Percentiles rank a stretch among this genome's conserved stretches.
Evolutionary conservation across 768 basidiomycete species (phyloP).

Genomic region (Punctularia strigosozonata): DNA sequence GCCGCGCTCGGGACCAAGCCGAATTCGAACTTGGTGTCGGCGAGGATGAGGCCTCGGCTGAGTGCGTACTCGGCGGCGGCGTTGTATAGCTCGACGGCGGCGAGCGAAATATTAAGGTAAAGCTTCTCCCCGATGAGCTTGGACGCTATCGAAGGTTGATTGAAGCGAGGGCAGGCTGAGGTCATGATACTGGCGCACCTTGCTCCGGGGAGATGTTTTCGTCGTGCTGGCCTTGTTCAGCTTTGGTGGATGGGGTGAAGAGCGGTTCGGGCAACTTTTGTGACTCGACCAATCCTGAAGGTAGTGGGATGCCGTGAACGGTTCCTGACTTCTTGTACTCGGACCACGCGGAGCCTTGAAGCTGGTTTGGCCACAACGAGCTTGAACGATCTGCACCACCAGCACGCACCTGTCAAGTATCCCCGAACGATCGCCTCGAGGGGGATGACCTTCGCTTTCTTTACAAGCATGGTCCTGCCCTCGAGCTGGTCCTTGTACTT

Average conservation of each 20-base stretch:
- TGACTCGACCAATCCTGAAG: slow-evolving; percentile 72
- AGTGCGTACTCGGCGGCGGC: slow-evolving; percentile 66
- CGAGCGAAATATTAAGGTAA: slow-evolving; percentile 44
- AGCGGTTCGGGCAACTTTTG: slow-evolving; percentile 71
- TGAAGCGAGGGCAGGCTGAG: not conserved
- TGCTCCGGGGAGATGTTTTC: slow-evolving; percentile 97
- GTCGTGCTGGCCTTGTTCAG: slow-evolving; percentile 87
- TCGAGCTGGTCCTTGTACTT: slow-evolving; percentile 68
- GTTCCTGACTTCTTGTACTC: slow-evolving; percentile 87
- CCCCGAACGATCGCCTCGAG: slow-evolving; percentile 95
- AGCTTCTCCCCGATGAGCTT: slow-evolving; percentile 56
- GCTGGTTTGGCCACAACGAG: not conserved
- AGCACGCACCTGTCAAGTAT: slow-evolving; percentile 76
- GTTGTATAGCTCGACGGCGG: slow-evolving; percentile 55
- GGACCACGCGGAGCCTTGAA: slow-evolving; percentile 83
- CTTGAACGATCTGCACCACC: not conserved
- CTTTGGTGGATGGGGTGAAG: slow-evolving; percentile 97
- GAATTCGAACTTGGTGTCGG: slow-evolving; percentile 99
- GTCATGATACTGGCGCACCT: slow-evolving; percentile 34
- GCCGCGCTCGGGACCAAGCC: slow-evolving; percentile 46
- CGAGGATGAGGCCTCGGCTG: slow-evolving; percentile 78
- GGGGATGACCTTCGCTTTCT: slow-evolving; percentile 78
- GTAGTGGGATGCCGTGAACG: slow-evolving; percentile 75
- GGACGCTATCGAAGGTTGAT: slow-evolving; percentile 31
- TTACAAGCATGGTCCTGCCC: slow-evolving; percentile 85